Evolutionary conservation across 2,329 filamentous ascomycete species (phyloP), one percentile per base, ranked within the genome.

Genomic region (Hypocrella siamensis): DNA sequence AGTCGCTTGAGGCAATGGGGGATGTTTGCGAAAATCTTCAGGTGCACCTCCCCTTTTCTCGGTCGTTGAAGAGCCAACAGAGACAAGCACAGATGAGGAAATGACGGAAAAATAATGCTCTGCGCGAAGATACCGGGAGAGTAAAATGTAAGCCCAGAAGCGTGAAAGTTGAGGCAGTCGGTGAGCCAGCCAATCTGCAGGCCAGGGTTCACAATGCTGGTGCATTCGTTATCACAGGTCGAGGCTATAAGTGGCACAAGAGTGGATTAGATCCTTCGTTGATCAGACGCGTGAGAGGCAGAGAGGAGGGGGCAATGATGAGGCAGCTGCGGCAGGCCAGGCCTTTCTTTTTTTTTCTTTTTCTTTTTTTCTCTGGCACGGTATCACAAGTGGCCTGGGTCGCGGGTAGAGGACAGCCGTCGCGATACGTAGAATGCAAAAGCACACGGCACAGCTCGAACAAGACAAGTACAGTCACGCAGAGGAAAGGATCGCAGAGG

Each of bases 181-280:
- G 21, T 18, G 28, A 31, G 27, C 25, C 21, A 24, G 28, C 16
- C 19, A 17, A 18, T 6, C 18, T 34, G 26, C 26, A 28, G 18
- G 8, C 19, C 35, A 17, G 30, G 27, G 16, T 30, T 31, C 31
- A 24, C 17, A 24, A 19, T 30, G 12, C 14, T 18, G 15, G 24
- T 26, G 28, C 19, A 17, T 14, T 26, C 26, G 21, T 27, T 27
- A 21, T 33, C 30, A 19, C 27, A 32, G n/a, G 18, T 19, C 21
- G 30, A 27, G n/a, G 19, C 26, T 32, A 19, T 35, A 30, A 28
- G 32, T 37, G 26, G 33, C 22, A 27, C 32, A 35, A 24, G 9
- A n/a, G 15, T 3, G 4, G n/a, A 7, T 7, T 22, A 8, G 21
- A 7, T 12, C 21, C 8, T 22, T 8, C 21, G 21, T 12, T 22